phyloP scores from a whole-genome alignment of 306 rosid genomes.

The Corylus heterophylla region DNA sequence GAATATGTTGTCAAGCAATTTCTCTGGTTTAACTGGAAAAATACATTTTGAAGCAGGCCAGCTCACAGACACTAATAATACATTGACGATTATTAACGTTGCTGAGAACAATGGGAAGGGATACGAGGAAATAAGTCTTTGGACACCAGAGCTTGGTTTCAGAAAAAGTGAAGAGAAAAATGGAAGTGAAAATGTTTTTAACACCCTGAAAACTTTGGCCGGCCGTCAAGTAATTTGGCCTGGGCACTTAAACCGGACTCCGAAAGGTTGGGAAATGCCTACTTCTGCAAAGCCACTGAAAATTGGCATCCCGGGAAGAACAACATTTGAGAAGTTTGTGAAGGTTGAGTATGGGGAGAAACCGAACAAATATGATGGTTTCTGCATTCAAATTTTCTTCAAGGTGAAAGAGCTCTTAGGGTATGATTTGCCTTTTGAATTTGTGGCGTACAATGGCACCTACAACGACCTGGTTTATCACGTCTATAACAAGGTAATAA shows the following conservation, averaged over 20 bases:
- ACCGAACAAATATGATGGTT: slow-evolving; percentile 40
- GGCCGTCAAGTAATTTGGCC: slow-evolving; percentile 55
- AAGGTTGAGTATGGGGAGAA: slow-evolving; percentile 37
- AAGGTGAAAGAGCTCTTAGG: slow-evolving; percentile 27
- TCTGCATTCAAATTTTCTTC: slow-evolving; percentile 53
- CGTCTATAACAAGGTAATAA: slow-evolving; percentile 55
- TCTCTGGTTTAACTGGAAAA: slow-evolving; percentile 60
- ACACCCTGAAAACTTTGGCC: background rate
- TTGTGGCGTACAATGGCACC: slow-evolving; percentile 27
- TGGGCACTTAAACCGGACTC: slow-evolving; percentile 36
- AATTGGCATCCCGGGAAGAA: slow-evolving; percentile 57
- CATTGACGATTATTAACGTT: slow-evolving; percentile 52
- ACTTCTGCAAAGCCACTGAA: slow-evolving; percentile 40
- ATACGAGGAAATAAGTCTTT: slow-evolving; percentile 53
- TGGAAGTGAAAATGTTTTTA: background rate
- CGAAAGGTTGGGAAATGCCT: slow-evolving; percentile 71
- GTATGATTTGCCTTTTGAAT: slow-evolving; percentile 49
- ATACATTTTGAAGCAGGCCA: slow-evolving; percentile 46
- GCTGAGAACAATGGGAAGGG: slow-evolving; percentile 24
- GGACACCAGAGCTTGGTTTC: slow-evolving; percentile 51
- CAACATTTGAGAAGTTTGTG: slow-evolving; percentile 56
- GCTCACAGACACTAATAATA: slow-evolving; percentile 31
- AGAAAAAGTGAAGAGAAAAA: no score
- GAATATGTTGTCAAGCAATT: slow-evolving; percentile 39
- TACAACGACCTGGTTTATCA: slow-evolving; percentile 53